A percentile compares a stretch with the other conserved stretches of the same genome.
Evolutionary conservation across 2,329 filamentous ascomycete genomes (phyloP).

Genomic region (Aspergillus sp.): DNA sequence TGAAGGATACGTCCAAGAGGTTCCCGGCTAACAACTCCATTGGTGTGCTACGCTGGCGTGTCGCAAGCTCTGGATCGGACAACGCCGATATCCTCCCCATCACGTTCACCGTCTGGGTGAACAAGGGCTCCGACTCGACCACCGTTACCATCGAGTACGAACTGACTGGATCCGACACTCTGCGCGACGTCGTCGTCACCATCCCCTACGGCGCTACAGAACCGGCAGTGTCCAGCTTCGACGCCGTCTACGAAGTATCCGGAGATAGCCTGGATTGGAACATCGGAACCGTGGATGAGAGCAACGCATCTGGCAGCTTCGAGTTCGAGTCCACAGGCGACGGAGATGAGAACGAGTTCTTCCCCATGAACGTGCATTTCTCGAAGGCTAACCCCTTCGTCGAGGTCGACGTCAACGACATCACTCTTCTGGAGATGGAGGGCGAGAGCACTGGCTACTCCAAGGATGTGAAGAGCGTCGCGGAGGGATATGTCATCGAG

Average conservation of each 20-base stretch:
- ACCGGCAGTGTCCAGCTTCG: constrained; percentile 86
- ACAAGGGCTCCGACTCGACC: constrained; percentile 78
- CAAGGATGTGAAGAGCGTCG: constrained; percentile 48
- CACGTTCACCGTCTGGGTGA: constrained; percentile 97
- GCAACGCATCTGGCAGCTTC: constrained; percentile 81
- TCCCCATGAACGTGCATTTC: constrained; percentile 93
- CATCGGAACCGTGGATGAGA: constrained; percentile 80
- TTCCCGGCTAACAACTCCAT: constrained; percentile 96
- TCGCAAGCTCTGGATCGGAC: constrained; percentile 74
- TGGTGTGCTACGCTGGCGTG: constrained; percentile 87
- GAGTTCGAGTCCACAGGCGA: constrained; percentile 90
- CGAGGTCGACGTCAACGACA: constrained; percentile 75
- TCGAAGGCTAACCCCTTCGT: constrained; percentile 83
- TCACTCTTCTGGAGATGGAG: constrained; percentile 48
- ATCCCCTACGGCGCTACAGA: constrained; percentile 87
- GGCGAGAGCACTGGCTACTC: constrained; percentile 48
- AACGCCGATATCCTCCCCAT: constrained; percentile 82
- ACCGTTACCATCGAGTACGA: constrained; percentile 96
- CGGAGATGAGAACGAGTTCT: constrained; percentile 89
- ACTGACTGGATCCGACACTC: constrained; percentile 73
- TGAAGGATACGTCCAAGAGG: constrained; percentile 81
- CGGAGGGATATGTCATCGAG: constrained; percentile 49
- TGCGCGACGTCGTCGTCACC: constrained; percentile 81
- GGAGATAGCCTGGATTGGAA: constrained; percentile 94
- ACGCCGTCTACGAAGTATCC: constrained; percentile 89